Conservation (phyloP, 2,329 filamentous ascomycete species). For the Aspergillus cejpii region DNA sequence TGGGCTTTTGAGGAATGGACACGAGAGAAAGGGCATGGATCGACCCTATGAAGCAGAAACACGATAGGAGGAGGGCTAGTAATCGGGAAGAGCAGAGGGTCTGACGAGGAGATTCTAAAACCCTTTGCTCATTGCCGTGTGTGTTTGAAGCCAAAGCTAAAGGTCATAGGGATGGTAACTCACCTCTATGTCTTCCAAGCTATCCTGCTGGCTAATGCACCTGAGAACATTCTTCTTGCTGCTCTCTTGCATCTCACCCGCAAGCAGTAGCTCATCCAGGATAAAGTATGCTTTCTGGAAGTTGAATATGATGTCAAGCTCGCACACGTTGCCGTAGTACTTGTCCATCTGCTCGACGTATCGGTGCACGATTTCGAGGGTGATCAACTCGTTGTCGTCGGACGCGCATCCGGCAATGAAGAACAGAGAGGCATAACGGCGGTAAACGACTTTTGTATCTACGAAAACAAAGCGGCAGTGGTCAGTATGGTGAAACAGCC, state of each 20-base stretch:
- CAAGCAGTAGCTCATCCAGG: slow-evolving; percentile 87
- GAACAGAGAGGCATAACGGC: slow-evolving; percentile 96
- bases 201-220: slow-evolving; percentile 95
- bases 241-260: slow-evolving; percentile 95
- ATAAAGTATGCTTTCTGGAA: slow-evolving; percentile 99
- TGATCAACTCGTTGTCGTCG: slow-evolving; percentile 97
- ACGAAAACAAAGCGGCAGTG: slow-evolving; percentile 13
- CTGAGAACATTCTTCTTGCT: slow-evolving; percentile 98
- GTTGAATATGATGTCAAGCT: slow-evolving; percentile 99
- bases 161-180: slow-evolving; percentile 40
- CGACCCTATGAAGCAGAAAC: neutral
- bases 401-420: slow-evolving; percentile 97
- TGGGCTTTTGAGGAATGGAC: neutral
- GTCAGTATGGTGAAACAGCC: slow-evolving; percentile 3
- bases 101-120: neutral
- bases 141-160: neutral
- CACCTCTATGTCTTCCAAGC: slow-evolving; percentile 98
- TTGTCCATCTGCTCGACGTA: slow-evolving; percentile 99
- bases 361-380: slow-evolving; percentile 95
- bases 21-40: neutral
- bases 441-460: slow-evolving; percentile 99
- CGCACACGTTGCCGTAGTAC: slow-evolving; percentile 99
- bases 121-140: neutral
- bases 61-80: neutral
- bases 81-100: neutral